Evolutionary conservation across 2,329 filamentous ascomycete species (phyloP), one percentile per base, ranked within the genome.

Genomic region (Talaromyces funiculosus): DNA sequence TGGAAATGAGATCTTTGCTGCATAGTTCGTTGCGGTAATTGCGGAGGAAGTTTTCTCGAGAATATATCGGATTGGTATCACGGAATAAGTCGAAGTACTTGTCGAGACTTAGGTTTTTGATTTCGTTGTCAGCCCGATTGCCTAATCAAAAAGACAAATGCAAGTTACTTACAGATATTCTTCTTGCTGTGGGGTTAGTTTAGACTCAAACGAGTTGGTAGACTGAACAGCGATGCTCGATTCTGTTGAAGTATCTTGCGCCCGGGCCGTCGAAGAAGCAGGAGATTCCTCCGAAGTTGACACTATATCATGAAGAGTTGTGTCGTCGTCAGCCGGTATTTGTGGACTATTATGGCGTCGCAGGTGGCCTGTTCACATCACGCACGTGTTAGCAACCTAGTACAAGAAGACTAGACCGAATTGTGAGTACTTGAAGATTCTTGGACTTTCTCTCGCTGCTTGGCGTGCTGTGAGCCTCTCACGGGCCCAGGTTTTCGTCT

Each of bases 401-500:
- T 10, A 31, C 26, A 49, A 12, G 8, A 31, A 10, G 16, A n/a
- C 16, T 12, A 16, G 45, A 20, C 14, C 18, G 8, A 29, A 10
- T 49, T 16, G 16, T 10, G 7, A 49, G 18, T 49, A 49, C 45
- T 16, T 49, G 45, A 31, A 31, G 26, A 29, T 31, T 31, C 45
- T 49, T 31, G 45, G 14, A 3, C 45, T 18, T 31, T 49, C 26
- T 31, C 9, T 49, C 24, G 6, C 24, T 31, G 24, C n/a, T 31
- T 31, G n/a, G 16, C 45, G 16, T 67, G 64, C 8, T 64, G 67
- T 10, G 67, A 63, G 22, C 72, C 71, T 43, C 69, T 65, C 0
- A 66, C 60, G 8, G 72, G 72, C 3, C 73, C 73, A 3, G 72
- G 72, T 57, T 68, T 74, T 31, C 68, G 67, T 56, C 64, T 66